Base-by-base conservation (phyloP, 2,329 filamentous ascomycete species). In the Xylariaceae sp. region DNA sequence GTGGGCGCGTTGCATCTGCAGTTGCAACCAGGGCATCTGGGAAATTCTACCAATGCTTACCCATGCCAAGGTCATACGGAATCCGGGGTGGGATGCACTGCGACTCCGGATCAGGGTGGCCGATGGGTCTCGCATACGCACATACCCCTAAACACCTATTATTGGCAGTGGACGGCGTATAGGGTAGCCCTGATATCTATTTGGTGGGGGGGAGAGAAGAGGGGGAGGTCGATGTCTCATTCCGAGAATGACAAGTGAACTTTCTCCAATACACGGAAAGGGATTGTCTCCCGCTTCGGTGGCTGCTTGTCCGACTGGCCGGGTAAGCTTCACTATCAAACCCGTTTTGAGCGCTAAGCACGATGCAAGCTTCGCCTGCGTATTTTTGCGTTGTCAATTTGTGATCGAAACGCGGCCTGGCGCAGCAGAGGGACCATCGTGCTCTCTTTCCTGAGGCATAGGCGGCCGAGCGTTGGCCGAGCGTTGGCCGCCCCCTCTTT, bases 281-380 rank as follows among this genome's bases (percentile, higher is more conserved):
- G 51, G 37, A 46, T 46, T 6, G 50, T 54, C 53, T 47, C 58
- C 60, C 58, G 59, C 60, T 63, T 19, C 56, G 62, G 62, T 66
- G 62, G 63, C 53, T 62, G 53, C 19, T 19, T 19, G 19, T 19
- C 19, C 19, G 19, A 19, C 19, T 19, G 19, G 19, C 19, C 19
- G 19, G 19, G 53, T 53, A 54, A 65, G 60, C 61, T 59, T 65
- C 58, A 57, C 59, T 60, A 66, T 66, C 60, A 62, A 59, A 60
- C 63, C 62, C 55, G 19, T 19, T 62, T 62, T 60, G 55, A 56
- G 51, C 48, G 47, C 58, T 40, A 42, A 46, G 40, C 50, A 59
- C 19, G 35, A 47, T 59, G 58, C 53, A 60, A 19, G 19, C 19
- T 19, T 19, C 35, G 31, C 39, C 42, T n/a, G 34, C 42, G 5